Percentiles rank a stretch among this genome's conserved stretches.
phyloP scores from a whole-genome alignment of 2,329 filamentous ascomycete species.

The Xylariales sp. region DNA sequence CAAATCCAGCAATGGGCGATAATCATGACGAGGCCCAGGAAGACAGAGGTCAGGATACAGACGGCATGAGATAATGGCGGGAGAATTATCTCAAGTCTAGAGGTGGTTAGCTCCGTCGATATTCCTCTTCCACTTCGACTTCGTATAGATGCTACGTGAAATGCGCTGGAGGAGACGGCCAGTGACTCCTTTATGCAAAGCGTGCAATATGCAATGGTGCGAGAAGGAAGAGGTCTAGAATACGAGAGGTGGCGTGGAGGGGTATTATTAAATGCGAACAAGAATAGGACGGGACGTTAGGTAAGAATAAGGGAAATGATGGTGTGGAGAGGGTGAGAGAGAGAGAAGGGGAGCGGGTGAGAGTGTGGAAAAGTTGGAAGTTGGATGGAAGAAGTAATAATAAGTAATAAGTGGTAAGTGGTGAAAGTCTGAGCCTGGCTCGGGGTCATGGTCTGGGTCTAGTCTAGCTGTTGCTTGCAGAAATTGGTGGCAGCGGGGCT shows the following conservation, averaged over 20 bases:
- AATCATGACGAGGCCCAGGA: slow-evolving; percentile 33
- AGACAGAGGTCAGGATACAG: background rate
- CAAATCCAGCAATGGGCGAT: slow-evolving; percentile 22
- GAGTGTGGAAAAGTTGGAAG: slow-evolving; percentile 29
- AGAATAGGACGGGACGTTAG: slow-evolving; percentile 6
- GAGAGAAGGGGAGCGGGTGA: slow-evolving; percentile 30
- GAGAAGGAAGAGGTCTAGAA: slow-evolving; percentile 15
- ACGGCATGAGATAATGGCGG: slow-evolving; percentile 12
- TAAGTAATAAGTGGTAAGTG: slow-evolving; percentile 25
- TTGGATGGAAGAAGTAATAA: slow-evolving; percentile 37
- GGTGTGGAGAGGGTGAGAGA: slow-evolving; percentile 24
- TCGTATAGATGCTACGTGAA: background rate
- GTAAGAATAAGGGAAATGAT: slow-evolving; percentile 17
- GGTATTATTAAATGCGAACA: slow-evolving; percentile 18
- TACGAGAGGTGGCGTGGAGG: background rate
- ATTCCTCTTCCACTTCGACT: slow-evolving; percentile 1
- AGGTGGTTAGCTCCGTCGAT: slow-evolving; percentile 9
- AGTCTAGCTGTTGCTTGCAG: slow-evolving; percentile 19
- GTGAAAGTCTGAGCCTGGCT: slow-evolving; percentile 22
- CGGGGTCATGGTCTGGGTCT: slow-evolving; percentile 9
- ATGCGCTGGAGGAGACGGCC: slow-evolving; percentile 3
- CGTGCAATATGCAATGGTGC: slow-evolving; percentile 4
- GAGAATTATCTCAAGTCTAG: slow-evolving; percentile 17
- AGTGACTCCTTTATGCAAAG: slow-evolving; percentile 2
- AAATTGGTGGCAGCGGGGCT: slow-evolving; percentile 32